Percentiles rank a stretch among this genome's conserved stretches.
phyloP scores from a whole-genome alignment of 1,139 yeast genomes.

The Suhomyces ambrosiae region DNA sequence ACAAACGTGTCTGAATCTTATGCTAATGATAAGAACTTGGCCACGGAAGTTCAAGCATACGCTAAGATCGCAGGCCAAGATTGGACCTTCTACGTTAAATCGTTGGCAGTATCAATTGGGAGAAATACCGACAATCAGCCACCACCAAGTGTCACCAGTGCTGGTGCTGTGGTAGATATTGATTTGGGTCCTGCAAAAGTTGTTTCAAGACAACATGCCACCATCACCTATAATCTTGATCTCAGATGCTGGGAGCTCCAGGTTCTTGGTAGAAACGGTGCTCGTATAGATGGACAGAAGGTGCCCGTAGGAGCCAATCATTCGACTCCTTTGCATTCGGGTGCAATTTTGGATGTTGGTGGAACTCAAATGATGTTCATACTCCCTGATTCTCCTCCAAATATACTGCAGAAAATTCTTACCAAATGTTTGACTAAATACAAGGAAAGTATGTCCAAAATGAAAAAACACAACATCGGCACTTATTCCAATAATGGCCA shows the following conservation, averaged over 20 bases:
- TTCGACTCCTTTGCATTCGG: conserved; percentile 68
- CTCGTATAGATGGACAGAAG: conserved; percentile 77
- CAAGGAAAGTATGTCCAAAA: conserved; percentile 23
- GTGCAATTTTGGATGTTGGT: conserved; percentile 89
- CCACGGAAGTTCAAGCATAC: conserved; percentile 90
- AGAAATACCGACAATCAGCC: conserved; percentile 67
- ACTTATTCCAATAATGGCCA: conserved; percentile 4
- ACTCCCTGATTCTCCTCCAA: conserved; percentile 87
- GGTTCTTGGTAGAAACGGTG: conserved; percentile 88
- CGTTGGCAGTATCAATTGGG: conserved; percentile 78
- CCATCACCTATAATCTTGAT: conserved; percentile 73
- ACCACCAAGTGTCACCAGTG: conserved; percentile 15
- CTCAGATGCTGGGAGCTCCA: conserved; percentile 82
- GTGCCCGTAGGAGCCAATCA: conserved; percentile 47
- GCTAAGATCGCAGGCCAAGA: conserved; percentile 92
- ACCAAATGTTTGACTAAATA: conserved; percentile 40
- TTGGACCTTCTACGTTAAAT: conserved; percentile 93
- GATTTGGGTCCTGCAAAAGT: conserved; percentile 97
- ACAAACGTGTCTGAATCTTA: conserved; percentile 52
- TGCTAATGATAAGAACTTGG: conserved; percentile 72
- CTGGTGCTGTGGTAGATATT: conserved; percentile 56
- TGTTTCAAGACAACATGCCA: conserved; percentile 87
- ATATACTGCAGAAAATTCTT: conserved; percentile 54
- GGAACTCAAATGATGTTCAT: conserved; percentile 99
- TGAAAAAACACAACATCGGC: conserved; percentile 17